Percentiles rank a stretch among this genome's conserved stretches.
phyloP scores from a whole-genome alignment of 2,329 filamentous ascomycete genomes.

The Xylariaceae sp. region DNA sequence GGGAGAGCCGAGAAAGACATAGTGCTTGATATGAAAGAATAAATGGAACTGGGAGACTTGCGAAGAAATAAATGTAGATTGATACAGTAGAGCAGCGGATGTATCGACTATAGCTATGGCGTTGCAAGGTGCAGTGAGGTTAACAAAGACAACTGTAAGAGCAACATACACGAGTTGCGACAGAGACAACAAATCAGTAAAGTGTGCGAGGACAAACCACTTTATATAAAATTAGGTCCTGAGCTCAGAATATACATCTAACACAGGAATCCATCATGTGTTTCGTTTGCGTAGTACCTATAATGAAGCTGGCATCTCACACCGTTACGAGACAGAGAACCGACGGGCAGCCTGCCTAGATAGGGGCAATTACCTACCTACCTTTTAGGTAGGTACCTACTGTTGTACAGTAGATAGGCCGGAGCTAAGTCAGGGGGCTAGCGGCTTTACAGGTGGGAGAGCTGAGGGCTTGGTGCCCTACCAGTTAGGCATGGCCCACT shows the following conservation, averaged over 20 bases:
- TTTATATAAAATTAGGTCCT: conserved; percentile 13
- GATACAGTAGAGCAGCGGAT: not conserved
- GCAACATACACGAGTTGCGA: not conserved
- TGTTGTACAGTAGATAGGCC: no score
- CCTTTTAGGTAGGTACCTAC: no score
- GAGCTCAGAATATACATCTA: no score
- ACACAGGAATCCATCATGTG: no score
- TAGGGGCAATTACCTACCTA: not conserved
- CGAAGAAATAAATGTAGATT: not conserved
- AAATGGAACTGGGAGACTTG: not conserved
- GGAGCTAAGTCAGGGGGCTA: no score
- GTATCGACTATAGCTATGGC: not conserved
- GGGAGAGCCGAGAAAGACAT: conserved; percentile 52
- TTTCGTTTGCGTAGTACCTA: no score
- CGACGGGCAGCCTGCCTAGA: no score
- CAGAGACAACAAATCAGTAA: not conserved
- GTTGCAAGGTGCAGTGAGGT: not conserved
- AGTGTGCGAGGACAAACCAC: not conserved
- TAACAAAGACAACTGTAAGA: conserved; percentile 7
- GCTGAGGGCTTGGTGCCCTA: conserved; percentile 4
- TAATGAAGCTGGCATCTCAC: not conserved
- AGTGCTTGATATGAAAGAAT: conserved; percentile 10
- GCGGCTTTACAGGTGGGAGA: not conserved
- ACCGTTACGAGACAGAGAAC: no score
- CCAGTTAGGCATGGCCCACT: conserved; percentile 15